These are phyloP conservation scores for Trichoderma sp. DNA, from an alignment of 2,329 filamentous ascomycete species.

Conservation along the genomic window DNA sequence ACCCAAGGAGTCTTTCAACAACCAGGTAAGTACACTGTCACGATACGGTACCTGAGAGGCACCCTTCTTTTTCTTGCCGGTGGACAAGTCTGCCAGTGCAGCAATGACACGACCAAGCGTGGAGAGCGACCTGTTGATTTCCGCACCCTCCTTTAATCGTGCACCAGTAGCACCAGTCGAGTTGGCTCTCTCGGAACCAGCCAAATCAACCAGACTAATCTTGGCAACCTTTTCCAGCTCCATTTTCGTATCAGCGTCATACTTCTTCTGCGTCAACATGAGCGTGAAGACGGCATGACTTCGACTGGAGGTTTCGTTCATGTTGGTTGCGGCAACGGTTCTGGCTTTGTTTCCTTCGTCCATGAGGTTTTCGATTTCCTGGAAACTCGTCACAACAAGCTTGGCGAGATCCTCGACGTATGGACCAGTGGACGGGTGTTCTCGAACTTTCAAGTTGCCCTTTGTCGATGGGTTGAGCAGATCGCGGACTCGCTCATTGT, in stretches of 20 bases:
- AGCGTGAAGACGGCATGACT: slow-evolving; percentile 98
- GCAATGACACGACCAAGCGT: slow-evolving; percentile 97
- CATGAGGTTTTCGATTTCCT: slow-evolving; percentile 97
- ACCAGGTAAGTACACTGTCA: slow-evolving; percentile 95
- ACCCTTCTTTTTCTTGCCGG: slow-evolving; percentile 77
- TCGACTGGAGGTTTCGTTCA: slow-evolving; percentile 99
- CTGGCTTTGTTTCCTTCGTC: slow-evolving; percentile 98
- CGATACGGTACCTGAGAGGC: slow-evolving; percentile 85
- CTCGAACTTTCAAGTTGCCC: slow-evolving; percentile 93
- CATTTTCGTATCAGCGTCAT: slow-evolving; percentile 92
- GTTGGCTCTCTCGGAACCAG: slow-evolving; percentile 94
- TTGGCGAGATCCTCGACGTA: slow-evolving; percentile 99
- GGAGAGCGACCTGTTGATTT: slow-evolving; percentile 96
- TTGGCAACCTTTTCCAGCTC: slow-evolving; percentile 97
- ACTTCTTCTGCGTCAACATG: slow-evolving; percentile 90
- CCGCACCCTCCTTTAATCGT: slow-evolving; percentile 92
- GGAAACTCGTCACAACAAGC: slow-evolving; percentile 86
- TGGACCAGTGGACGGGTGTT: slow-evolving; percentile 95
- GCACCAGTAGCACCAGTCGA: slow-evolving; percentile 96
- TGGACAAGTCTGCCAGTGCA: slow-evolving; percentile 85
- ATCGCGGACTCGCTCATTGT: slow-evolving; percentile 97
- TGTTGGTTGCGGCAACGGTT: slow-evolving; percentile 97
- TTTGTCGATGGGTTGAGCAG: slow-evolving; percentile 93
- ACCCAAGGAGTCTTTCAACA: slow-evolving; percentile 93
- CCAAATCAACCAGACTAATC: slow-evolving; percentile 96